phyloP scores from a whole-genome alignment of 2,329 filamentous ascomycete species.

The Cadophora sp. region DNA sequence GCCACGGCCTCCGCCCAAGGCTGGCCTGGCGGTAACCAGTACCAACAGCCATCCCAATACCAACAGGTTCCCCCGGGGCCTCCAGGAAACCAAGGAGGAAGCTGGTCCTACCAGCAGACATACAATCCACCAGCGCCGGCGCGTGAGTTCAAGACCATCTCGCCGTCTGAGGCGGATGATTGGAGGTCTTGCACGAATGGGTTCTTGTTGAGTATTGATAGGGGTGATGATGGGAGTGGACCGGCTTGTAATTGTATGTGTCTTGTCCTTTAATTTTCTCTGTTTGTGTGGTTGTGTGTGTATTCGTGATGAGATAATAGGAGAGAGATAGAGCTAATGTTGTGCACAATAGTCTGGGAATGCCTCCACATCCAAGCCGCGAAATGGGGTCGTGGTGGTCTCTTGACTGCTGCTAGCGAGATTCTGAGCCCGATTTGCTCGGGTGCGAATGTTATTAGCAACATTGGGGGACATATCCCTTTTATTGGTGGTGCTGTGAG shows the following conservation, averaged over 20 bases:
- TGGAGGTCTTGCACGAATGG: conserved; percentile 13
- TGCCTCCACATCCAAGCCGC: conserved; percentile 7
- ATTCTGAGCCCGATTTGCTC: conserved; percentile 9
- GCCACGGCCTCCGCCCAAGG: not conserved
- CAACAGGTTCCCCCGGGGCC: not conserved
- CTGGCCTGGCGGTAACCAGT: not conserved
- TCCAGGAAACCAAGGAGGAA: not conserved
- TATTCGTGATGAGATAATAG: not conserved
- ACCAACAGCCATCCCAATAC: not conserved
- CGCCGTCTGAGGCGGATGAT: not conserved
- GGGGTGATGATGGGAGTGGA: not conserved
- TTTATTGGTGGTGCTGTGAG: not conserved
- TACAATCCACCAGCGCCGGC: not conserved
- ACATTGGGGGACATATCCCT: not conserved
- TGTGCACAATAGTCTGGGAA: not conserved
- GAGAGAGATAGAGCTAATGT: not conserved
- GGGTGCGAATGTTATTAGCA: not conserved
- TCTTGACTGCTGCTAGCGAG: not conserved
- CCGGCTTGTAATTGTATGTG: conserved; percentile 6
- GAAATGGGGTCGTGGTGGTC: conserved; percentile 10
- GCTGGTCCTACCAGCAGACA: conserved; percentile 9
- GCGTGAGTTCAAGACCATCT: not conserved
- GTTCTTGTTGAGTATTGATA: conserved; percentile 1
- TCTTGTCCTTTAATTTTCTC: not conserved
- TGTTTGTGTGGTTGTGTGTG: not conserved